A percentile compares a stretch with the other conserved stretches of the same genome.
These are phyloP conservation scores for Backusella westeae DNA, from an alignment of 192 early-diverging fungal genomes.

Conservation along the genomic window DNA sequence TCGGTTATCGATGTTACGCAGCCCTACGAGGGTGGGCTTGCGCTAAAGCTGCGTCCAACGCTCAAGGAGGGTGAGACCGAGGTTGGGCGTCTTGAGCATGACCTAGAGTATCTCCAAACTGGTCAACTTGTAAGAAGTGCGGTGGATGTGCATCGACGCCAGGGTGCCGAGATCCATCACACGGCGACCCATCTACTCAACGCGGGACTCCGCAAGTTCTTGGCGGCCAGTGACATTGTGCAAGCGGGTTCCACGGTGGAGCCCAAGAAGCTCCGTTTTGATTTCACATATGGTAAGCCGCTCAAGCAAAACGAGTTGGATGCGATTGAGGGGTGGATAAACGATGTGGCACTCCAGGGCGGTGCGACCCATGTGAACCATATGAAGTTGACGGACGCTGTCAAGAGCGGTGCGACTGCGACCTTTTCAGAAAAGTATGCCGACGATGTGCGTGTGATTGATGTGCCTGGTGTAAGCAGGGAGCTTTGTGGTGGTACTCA, in stretches of 20 bases:
- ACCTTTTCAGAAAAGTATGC: constrained; percentile 57
- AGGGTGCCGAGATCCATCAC: constrained; percentile 51
- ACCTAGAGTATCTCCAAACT: constrained; percentile 38
- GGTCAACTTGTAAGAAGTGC: constrained; percentile 37
- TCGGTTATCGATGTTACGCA: constrained; percentile 45
- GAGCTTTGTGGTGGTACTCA: constrained; percentile 62
- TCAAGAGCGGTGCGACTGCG: constrained; percentile 49
- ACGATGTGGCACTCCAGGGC: constrained; percentile 37
- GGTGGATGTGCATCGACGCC: constrained; percentile 41
- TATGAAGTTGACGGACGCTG: constrained; percentile 46
- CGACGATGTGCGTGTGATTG: constrained; percentile 52
- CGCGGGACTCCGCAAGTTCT: constrained; percentile 46
- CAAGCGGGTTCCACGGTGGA: constrained; percentile 58
- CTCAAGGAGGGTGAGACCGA: background rate
- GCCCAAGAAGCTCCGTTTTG: constrained; percentile 50
- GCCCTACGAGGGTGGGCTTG: constrained; percentile 50
- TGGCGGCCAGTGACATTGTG: constrained; percentile 38
- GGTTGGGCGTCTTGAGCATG: constrained; percentile 20
- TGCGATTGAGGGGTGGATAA: constrained; percentile 53
- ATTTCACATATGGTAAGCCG: constrained; percentile 54
- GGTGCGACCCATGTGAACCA: constrained; percentile 34
- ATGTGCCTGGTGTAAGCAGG: constrained; percentile 49
- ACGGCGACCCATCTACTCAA: constrained; percentile 59
- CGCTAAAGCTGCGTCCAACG: constrained; percentile 34
- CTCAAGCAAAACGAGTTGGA: constrained; percentile 40